These are phyloP conservation scores for Talaromyces sp. DNA, from an alignment of 2,329 filamentous ascomycete genomes.

Conservation along the genomic window DNA sequence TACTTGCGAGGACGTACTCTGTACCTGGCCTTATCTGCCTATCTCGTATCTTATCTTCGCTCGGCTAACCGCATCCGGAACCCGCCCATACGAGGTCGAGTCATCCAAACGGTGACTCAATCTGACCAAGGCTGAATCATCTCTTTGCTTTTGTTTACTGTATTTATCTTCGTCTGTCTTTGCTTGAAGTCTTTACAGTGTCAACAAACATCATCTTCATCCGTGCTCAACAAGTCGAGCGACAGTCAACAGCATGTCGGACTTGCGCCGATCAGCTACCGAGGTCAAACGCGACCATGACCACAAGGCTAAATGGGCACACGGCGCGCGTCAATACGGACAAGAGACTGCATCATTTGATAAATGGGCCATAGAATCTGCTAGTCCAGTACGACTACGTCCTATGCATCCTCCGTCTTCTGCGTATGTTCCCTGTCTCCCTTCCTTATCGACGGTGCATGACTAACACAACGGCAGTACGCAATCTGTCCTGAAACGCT, in stretches of 20 bases:
- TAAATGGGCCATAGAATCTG: not conserved
- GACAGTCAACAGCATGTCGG: constrained; percentile 26
- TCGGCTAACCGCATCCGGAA: constrained; percentile 8
- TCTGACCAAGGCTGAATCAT: constrained; percentile 2
- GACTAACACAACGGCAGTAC: not conserved
- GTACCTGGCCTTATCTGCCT: constrained; percentile 3
- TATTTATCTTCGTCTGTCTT: not conserved
- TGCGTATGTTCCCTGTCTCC: not conserved
- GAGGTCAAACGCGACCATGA: constrained; percentile 45
- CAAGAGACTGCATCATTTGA: not conserved
- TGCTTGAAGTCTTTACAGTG: too few species aligned
- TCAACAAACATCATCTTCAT: not conserved
- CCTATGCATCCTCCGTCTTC: not conserved
- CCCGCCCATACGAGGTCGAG: not conserved
- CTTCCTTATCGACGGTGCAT: constrained; percentile 24
- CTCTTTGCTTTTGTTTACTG: not conserved
- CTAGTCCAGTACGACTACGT: constrained; percentile 10
- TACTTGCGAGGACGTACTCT: not conserved
- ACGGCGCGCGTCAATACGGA: constrained; percentile 30
- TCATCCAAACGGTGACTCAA: constrained; percentile 9
- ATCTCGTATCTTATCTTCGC: constrained; percentile 8
- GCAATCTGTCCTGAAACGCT: constrained; percentile 9
- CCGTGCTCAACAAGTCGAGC: not conserved
- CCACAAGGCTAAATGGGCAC: constrained; percentile 43
- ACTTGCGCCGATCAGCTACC: constrained; percentile 56